These are phyloP conservation scores for Nissolia schottii DNA, from an alignment of 306 rosid genomes.

Conservation along the genomic window DNA sequence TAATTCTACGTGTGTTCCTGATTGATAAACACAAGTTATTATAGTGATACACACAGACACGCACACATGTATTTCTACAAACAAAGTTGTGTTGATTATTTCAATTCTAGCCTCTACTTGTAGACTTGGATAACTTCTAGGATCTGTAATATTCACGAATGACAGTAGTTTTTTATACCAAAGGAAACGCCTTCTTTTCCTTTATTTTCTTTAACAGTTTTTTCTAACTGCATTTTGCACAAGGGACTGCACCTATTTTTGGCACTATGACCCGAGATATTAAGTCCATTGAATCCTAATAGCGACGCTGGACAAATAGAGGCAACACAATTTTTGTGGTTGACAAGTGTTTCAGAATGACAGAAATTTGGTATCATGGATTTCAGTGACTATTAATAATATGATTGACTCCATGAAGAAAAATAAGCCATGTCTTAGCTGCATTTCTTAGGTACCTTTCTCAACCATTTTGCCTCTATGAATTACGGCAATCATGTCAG, in stretches of 20 bases:
- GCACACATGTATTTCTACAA: too few relatives aligned
- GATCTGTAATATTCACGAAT: not conserved
- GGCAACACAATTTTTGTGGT: too few relatives aligned
- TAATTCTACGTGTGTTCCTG: constrained; percentile 60
- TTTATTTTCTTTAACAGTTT: too few relatives aligned
- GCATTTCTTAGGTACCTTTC: constrained; percentile 39
- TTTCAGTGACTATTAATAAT: too few relatives aligned
- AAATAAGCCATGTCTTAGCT: not conserved
- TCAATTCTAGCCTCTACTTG: not conserved
- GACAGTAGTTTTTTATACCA: not conserved
- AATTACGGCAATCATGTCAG: constrained; percentile 68
- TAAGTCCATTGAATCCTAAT: too few relatives aligned
- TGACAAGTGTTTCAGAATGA: not conserved
- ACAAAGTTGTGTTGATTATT: not conserved
- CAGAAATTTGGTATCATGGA: not conserved
- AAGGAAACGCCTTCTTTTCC: not conserved
- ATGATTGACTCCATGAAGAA: not conserved
- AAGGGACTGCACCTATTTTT: too few relatives aligned
- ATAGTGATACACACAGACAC: too few relatives aligned
- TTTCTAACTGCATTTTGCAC: too few relatives aligned
- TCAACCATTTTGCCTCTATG: constrained; percentile 79
- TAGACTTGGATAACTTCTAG: too few relatives aligned
- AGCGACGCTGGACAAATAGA: too few relatives aligned
- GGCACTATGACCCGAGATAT: too few relatives aligned
- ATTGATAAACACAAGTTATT: constrained; percentile 19